These are phyloP conservation scores for Castanea sativa DNA, from an alignment of 306 rosid species.

Conservation along the genomic window DNA sequence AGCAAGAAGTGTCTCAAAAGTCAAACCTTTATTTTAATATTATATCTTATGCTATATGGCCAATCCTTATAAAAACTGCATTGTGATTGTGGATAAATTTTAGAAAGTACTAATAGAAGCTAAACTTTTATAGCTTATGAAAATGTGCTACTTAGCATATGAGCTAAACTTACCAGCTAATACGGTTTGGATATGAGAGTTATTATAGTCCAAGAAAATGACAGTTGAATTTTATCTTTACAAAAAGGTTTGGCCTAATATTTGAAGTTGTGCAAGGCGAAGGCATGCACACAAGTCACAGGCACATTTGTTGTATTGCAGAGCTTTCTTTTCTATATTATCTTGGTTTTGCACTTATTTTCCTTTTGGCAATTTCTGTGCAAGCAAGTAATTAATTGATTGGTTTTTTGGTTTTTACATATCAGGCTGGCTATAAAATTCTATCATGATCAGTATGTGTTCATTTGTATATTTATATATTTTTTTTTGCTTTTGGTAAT, in stretches of 20 bases:
- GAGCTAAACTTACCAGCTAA: not conserved
- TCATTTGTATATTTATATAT: conserved; percentile 1
- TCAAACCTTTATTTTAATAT: not conserved
- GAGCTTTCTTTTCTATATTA: not conserved
- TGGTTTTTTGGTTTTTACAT: conserved; percentile 2
- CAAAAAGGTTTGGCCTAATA: not conserved
- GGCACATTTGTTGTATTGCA: not conserved
- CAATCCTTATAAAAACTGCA: not conserved
- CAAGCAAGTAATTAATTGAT: not conserved
- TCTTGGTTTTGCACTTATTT: not conserved
- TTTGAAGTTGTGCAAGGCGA: not conserved
- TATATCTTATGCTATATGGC: not conserved
- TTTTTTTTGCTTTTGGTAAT: conserved; percentile 1
- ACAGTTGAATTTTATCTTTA: not conserved
- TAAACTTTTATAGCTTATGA: too few species aligned
- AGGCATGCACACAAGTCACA: not conserved
- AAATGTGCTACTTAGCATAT: not conserved
- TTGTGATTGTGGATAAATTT: not conserved
- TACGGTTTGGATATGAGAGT: not conserved
- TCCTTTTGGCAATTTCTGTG: not conserved
- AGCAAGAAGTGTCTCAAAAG: not conserved
- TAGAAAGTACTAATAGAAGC: too few species aligned
- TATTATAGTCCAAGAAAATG: not conserved
- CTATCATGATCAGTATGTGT: not conserved
- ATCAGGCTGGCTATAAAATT: not conserved